Conservation (phyloP, 164 flowering plant genomes). For the Hamamelis virginiana region DNA sequence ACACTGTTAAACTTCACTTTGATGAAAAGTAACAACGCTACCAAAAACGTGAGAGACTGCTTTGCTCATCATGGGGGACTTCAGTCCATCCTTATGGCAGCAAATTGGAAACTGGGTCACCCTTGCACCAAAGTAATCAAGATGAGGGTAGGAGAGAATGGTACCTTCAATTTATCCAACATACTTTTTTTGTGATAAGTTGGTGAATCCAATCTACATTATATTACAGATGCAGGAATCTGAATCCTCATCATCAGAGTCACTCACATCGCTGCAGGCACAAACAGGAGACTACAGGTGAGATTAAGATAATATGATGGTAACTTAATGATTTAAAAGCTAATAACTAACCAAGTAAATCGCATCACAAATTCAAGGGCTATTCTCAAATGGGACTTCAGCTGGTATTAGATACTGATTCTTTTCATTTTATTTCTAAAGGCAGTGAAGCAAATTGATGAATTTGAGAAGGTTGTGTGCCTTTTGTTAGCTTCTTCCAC, state of each 20-base stretch:
- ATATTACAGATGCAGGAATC: slow-evolving; percentile 76
- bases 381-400: no score
- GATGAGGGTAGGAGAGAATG: not conserved
- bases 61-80: not conserved
- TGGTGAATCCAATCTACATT: slow-evolving; percentile 48
- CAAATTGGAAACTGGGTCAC: not conserved
- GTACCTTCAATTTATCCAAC: slow-evolving; percentile 2
- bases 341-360: no score
- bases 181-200: slow-evolving; percentile 10
- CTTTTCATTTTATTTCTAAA: no score
- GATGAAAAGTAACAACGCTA: not conserved
- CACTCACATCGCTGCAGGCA: slow-evolving; percentile 64
- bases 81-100: not conserved
- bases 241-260: slow-evolving; percentile 68
- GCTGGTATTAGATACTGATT: no score
- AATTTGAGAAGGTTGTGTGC: no score
- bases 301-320: not conserved
- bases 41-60: not conserved
- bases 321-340: no score
- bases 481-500: no score
- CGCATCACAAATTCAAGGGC: no score
- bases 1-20: not conserved
- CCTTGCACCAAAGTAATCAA: not conserved
- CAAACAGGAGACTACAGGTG: slow-evolving; percentile 7
- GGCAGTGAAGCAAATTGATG: no score